phyloP scores from a whole-genome alignment of 1,284 basidiomycete genomes.

The Ganoderma leucocontextum region DNA sequence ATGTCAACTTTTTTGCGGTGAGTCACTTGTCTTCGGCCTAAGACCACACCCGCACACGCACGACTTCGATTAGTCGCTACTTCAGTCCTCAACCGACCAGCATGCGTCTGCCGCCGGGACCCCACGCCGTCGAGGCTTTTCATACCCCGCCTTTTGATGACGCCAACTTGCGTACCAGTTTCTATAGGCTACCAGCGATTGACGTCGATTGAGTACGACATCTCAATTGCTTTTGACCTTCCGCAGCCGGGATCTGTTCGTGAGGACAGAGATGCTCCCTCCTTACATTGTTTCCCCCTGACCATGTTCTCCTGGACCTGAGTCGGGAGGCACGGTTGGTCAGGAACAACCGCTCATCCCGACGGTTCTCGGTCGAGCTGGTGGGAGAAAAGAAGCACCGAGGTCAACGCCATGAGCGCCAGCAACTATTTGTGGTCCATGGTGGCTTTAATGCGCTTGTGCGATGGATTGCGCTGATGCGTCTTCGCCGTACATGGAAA shows the following conservation, averaged over 20 bases:
- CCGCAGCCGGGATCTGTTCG: constrained; percentile 2
- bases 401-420: not conserved
- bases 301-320: not conserved
- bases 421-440: not conserved
- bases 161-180: not conserved
- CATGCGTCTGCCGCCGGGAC: not conserved
- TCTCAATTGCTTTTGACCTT: not conserved
- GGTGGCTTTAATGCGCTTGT: not conserved
- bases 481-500: not conserved
- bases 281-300: not conserved
- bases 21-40: not conserved
- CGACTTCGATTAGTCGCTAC: not conserved
- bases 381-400: constrained; percentile 3
- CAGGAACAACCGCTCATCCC: not conserved
- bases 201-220: not conserved
- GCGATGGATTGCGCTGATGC: not conserved
- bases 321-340: not conserved
- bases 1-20: not conserved
- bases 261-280: not conserved
- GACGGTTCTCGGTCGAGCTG: not conserved
- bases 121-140: constrained; percentile 2
- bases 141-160: not conserved
- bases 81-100: no score
- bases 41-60: not conserved
- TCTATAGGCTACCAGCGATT: not conserved